Evolutionary conservation across 805 yeast genomes (phyloP), one percentile per base, ranked within the genome.

Genomic region (Candida silvicultrix): DNA sequence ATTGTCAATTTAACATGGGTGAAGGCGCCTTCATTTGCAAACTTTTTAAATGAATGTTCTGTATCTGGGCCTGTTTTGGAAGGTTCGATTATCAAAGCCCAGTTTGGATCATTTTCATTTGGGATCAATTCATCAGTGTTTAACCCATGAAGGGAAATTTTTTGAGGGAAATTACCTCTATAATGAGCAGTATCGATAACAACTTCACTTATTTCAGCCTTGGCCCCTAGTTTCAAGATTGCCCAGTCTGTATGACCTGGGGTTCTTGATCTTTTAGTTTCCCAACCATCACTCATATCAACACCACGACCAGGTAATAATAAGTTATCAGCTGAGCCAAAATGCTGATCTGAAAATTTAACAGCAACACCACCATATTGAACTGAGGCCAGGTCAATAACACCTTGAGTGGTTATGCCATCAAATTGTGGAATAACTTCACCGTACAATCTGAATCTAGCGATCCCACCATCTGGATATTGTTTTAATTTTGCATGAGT

Each of bases 211-310:
- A 89, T 71, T 15, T 71, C 71, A 4, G 88, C 72, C 39, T 63
- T 59, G 31, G 83, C 79, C 18, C 97, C 97, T 44, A 92, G 75
- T 55, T 83, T 79, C 48, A 92, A 77, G 44, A 88, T 77, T 2
- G 81, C 96, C 97, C 97, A 92, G 70, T 92, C 99, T 35, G 78
- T 81, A 63, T 92, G 98, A 39, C 87, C 89, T 4, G 81, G 78
- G 12, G 69, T 72, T 63, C 98, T 77, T 2, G 97, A 89, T 63
- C 99, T 80, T 57, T 78, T 80, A 21, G 99, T 92, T 64, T 92
- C 99, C 99, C 99, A 92, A 14, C 99, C 99, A 61, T 94, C 98
- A 43, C 94, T 80, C 98, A 92, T 92, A 65, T 92, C 97, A 57
- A 75, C 78, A 44, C 99, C 99, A 49, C 97, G 80, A 15, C 98